These are phyloP conservation scores for Epichloe gansuensis DNA, from an alignment of 2,329 filamentous ascomycete genomes.

Conservation along the genomic window DNA sequence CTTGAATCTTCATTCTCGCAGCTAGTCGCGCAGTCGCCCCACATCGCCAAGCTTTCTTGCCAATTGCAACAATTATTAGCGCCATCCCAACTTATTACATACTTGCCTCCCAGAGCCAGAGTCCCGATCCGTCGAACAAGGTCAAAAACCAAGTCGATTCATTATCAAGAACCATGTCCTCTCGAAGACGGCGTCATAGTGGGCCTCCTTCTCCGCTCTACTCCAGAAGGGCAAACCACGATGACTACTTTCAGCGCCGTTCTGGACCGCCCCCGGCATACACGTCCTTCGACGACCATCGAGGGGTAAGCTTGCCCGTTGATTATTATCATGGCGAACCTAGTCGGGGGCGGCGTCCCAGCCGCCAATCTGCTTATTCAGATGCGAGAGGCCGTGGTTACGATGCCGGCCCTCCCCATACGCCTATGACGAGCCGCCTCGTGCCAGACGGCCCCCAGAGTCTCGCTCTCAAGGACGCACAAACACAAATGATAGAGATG, in stretches of 20 bases:
- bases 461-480: background rate
- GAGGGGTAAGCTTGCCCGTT: background rate
- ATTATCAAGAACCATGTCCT: background rate
- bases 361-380: background rate
- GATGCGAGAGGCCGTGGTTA: background rate
- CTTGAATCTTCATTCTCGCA: background rate
- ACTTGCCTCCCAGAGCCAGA: background rate
- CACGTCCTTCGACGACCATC: background rate
- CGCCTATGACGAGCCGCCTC: background rate
- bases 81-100: background rate
- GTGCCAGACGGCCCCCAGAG: background rate
- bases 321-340: background rate
- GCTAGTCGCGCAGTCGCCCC: background rate
- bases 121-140: background rate
- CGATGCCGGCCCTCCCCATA: background rate
- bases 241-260: background rate
- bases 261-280: background rate
- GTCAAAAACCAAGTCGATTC: no score
- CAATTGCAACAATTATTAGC: background rate
- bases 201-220: background rate
- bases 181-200: constrained; percentile 2
- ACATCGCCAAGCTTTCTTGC: background rate
- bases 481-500: background rate
- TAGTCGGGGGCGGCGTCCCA: background rate
- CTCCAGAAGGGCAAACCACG: background rate